phyloP scores from a whole-genome alignment of 202 grass and related monocot genomes.

The Panicum virgatum region DNA sequence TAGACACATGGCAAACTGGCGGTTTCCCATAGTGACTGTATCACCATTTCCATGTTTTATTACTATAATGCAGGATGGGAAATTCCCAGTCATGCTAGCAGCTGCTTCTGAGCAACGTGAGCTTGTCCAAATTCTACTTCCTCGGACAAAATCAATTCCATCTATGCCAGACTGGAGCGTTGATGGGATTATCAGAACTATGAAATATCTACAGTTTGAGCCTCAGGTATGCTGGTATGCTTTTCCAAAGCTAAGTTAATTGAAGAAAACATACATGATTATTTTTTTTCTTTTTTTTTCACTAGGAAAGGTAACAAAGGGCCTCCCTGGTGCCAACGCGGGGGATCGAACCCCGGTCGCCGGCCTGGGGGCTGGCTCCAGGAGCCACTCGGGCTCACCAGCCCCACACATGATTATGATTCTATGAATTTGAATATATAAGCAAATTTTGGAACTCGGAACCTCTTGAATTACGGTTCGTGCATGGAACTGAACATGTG shows the following conservation, averaged over 20 bases:
- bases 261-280: too few species aligned
- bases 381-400: too few species aligned
- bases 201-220: neutral
- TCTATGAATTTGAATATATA: too few species aligned
- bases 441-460: neutral
- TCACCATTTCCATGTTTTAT: too few species aligned
- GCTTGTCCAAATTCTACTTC: conserved; percentile 52
- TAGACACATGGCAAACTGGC: too few species aligned
- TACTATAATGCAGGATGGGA: conserved; percentile 21
- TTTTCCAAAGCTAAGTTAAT: neutral
- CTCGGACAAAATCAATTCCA: conserved; percentile 45
- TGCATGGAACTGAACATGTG: conserved; percentile 20
- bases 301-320: too few species aligned
- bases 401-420: too few species aligned
- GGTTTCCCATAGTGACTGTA: too few species aligned
- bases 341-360: too few species aligned
- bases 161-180: conserved; percentile 40
- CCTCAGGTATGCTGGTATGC: neutral
- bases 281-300: too few species aligned
- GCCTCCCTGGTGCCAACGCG: too few species aligned
- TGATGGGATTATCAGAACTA: conserved; percentile 43
- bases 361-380: too few species aligned
- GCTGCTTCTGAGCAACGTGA: conserved; percentile 30
- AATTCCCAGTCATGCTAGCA: conserved; percentile 34
- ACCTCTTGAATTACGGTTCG: neutral